Conservation (phyloP, 2,329 filamentous ascomycete genomes). For the Xylariomycetidae sp. region DNA sequence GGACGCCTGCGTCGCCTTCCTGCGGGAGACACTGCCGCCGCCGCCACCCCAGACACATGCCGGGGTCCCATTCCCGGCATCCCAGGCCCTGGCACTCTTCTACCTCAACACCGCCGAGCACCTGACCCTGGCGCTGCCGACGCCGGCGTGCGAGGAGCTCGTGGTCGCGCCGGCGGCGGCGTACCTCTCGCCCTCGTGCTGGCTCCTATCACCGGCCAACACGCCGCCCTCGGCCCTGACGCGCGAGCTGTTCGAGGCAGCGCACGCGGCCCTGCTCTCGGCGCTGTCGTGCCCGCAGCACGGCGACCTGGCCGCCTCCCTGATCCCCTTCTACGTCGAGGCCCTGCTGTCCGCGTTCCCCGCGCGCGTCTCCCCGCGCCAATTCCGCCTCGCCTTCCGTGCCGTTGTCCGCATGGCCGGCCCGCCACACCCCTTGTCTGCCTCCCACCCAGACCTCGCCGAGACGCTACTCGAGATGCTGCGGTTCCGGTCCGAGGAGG, state of each 20-base stretch:
- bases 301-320: conserved; percentile 61
- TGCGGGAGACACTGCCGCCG: conserved; percentile 53
- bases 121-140: conserved; percentile 65
- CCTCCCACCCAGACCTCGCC: conserved; percentile 70
- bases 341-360: conserved; percentile 78
- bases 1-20: conserved; percentile 59
- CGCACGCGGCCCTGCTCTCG: conserved; percentile 77
- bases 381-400: conserved; percentile 85
- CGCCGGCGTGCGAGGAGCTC: conserved; percentile 64
- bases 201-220: conserved; percentile 22
- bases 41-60: conserved; percentile 40
- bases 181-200: conserved; percentile 53
- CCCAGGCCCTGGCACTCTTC: conserved; percentile 75
- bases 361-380: conserved; percentile 68
- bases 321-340: conserved; percentile 80
- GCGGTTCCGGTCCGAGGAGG: conserved; percentile 54
- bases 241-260: conserved; percentile 73
- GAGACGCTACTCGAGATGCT: conserved; percentile 78
- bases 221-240: conserved; percentile 39
- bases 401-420: conserved; percentile 78
- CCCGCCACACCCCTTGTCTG: conserved; percentile 71
- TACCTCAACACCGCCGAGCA: conserved; percentile 86
- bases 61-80: conserved; percentile 60
- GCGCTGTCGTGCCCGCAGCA: conserved; percentile 78
- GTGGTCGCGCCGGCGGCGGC: conserved; percentile 69